Base-by-base conservation (phyloP, 106 monocot species). In the Platanthera guangdongensis region DNA sequence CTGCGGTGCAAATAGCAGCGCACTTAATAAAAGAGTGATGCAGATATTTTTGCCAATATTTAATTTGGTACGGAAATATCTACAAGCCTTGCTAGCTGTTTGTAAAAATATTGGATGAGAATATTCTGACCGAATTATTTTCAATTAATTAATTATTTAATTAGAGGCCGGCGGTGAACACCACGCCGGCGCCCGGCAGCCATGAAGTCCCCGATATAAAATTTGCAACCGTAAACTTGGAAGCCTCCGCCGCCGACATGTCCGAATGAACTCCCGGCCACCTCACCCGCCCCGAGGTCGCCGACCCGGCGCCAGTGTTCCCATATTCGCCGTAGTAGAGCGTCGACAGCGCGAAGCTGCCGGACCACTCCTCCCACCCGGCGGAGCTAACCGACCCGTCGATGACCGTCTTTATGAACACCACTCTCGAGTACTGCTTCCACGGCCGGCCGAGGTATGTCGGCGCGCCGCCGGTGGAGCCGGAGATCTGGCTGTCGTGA, bases 371-470 rank as follows among this genome's bases (percentile, higher is more conserved):
- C 72, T 83, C 78, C 94, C 94, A 94, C 32, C 94, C 94, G 1
- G 65, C 84, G 8, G 86, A 51, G 57, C 65, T 65, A 62, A 91
- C 70, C 18, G 80, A 78, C 7, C 53, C 78, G 48, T 82, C 90
- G 0, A 94, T 10, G 74, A 72, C 85, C 2, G 80, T 77, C 52
- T 64, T 75, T 90, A 94, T 85, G 21, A 88, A 85, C 7, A 91
- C 94, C 13, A 82, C 82, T 46, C 94, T 60, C 1, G 94, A 79
- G 77, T 87, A 91, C 83, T 84, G 77, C n/a, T 85, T 86, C 94
- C 94, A 94, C 10, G 94, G 90, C 75, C 94, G 76, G 50, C 93
- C 93, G 22, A 93, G 88, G 75, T 90, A 93, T 0, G 88, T 86
- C 22, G 83, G 81, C 2, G 84, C 80, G 55, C 75, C 30, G 5